A percentile compares a stretch with the other conserved stretches of the same genome.
These are phyloP conservation scores for Chamaenerion angustifolium DNA, from an alignment of 345 rosid species.

Conservation along the genomic window DNA sequence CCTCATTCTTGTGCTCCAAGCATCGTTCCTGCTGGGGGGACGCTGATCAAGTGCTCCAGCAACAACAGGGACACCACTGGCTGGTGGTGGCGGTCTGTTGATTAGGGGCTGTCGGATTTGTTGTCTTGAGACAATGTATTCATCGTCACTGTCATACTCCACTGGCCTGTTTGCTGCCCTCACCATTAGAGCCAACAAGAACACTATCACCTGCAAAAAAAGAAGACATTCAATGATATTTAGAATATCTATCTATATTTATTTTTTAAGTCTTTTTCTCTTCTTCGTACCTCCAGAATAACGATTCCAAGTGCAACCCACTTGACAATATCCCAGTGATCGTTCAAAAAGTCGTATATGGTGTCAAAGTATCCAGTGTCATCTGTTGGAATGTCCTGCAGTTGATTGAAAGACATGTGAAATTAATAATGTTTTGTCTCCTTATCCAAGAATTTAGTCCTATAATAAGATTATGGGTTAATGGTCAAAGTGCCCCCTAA, in stretches of 20 bases:
- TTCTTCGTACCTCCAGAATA: no score
- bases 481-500: no score
- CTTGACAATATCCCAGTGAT: no score
- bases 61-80: constrained; percentile 72
- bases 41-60: constrained; percentile 74
- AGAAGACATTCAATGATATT: not conserved
- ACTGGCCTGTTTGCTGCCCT: constrained; percentile 64
- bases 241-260: no score
- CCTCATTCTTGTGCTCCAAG: constrained; percentile 97
- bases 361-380: no score
- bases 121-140: constrained; percentile 56
- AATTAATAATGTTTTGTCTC: no score
- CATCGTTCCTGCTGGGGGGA: constrained; percentile 87
- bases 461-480: no score
- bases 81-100: constrained; percentile 51
- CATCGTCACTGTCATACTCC: constrained; percentile 96
- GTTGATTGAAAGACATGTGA: no score
- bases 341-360: no score
- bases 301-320: no score
- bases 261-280: no score
- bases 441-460: no score
- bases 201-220: constrained; percentile 61
- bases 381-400: constrained; percentile 6
- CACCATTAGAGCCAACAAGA: constrained; percentile 70
- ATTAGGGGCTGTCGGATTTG: constrained; percentile 79